Base-by-base conservation (phyloP, 176 grass and related monocot genomes). In the Saccharum spontaneum region DNA sequence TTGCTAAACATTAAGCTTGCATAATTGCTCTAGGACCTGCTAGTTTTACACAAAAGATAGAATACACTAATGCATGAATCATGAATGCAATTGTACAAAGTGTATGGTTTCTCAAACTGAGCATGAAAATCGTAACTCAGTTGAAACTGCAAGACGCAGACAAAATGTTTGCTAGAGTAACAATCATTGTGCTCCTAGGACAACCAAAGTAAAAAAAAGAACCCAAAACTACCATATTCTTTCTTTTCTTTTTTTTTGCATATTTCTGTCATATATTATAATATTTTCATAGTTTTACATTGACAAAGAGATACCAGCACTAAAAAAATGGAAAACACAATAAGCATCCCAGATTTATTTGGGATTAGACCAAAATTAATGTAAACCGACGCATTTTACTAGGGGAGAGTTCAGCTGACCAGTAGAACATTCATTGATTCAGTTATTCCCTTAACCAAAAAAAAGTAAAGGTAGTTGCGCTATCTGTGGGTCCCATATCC, bases 121-220 rank as follows among this genome's bases (percentile, higher is more conserved):
- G 43, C 73, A 68, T 30, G 62, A 28, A 62, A 63, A 59, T 22
- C 54, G 22, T 57, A 57, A 57, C 52, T 59, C 54, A n/a, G 20
- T 59, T 59, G 54, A 59, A 59, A 59, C 17, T 67, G 40, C 37
- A 10, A 20, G 15, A 26, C 22, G 17, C 8, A 7, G 37, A 63
- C 22, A 77, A 77, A 36, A 10, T 54, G 73, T 57, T 55, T n/a
- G 54, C n/a, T 16, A 66, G 39, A 65, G 40, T 26, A 66, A 13
- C 26, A 66, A 66, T 33, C 63, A 66, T 16, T 16, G 64, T 33
- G 12, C 30, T 66, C 24, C 13, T 16, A 34, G 30, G 24, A 30
- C 61, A 64, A 75, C 31, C 26, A 10, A 83, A 73, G 18, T 61
- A 26, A n/a, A 75, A 77, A 77, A 65, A 66, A 26, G 14, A 80